These are phyloP conservation scores for Bodo saltans DNA, from an alignment of 78 protist genomes.

Conservation along the genomic window DNA sequence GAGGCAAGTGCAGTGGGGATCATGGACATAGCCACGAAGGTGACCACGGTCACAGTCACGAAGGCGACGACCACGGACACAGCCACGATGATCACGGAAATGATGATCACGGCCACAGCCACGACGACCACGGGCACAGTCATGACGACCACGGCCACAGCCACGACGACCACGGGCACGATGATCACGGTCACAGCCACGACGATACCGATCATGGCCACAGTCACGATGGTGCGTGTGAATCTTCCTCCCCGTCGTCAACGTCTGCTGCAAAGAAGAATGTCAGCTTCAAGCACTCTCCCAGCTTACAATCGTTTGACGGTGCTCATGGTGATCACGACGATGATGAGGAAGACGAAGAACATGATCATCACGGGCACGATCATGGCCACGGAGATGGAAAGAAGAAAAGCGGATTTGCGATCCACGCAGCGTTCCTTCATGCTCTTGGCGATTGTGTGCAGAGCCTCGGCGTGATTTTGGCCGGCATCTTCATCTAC, in stretches of 20 bases:
- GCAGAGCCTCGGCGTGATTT: conserved; percentile 66
- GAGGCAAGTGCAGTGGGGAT: background rate
- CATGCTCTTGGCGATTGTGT: conserved; percentile 20
- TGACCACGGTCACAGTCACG: conserved; percentile 10
- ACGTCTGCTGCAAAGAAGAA: too few relatives aligned
- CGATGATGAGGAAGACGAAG: too few relatives aligned
- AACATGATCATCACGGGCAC: conserved; percentile 2
- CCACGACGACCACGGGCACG: background rate
- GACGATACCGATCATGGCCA: too few relatives aligned
- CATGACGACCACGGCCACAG: background rate
- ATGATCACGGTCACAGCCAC: background rate
- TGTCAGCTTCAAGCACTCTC: too few relatives aligned
- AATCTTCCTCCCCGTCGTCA: too few relatives aligned
- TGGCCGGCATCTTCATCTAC: conserved; percentile 66
- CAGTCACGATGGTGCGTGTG: too few relatives aligned
- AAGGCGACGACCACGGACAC: conserved; percentile 1
- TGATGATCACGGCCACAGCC: conserved; percentile 1
- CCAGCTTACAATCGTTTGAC: too few relatives aligned
- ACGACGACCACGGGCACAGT: background rate
- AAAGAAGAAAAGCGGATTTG: background rate
- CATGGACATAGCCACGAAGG: background rate
- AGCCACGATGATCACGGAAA: background rate
- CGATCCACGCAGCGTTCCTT: background rate
- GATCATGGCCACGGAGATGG: background rate
- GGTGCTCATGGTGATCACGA: too few relatives aligned